These are phyloP conservation scores for Termitomyces sp. DNA, from an alignment of 768 basidiomycete species.

Conservation along the genomic window DNA sequence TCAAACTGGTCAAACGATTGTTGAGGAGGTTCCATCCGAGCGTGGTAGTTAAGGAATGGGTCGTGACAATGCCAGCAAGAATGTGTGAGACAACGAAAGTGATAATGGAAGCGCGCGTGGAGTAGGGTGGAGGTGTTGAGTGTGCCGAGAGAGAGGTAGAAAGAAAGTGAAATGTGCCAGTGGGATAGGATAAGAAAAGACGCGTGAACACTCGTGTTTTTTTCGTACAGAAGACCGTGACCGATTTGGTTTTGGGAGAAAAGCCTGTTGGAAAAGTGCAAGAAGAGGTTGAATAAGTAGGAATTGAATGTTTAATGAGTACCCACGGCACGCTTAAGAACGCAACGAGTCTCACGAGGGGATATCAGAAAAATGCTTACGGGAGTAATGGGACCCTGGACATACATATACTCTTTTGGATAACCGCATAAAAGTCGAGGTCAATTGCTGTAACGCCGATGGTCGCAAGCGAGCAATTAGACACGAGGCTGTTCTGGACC, in stretches of 20 bases:
- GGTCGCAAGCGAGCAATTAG: conserved; percentile 18
- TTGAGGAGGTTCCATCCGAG: conserved; percentile 21
- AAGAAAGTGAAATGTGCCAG: conserved; percentile 8
- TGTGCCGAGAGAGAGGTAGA: conserved; percentile 5
- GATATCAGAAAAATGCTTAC: conserved; percentile 19
- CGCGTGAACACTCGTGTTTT: background rate
- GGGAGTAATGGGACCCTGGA: conserved; percentile 14
- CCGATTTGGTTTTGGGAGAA: conserved; percentile 7
- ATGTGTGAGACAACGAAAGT: conserved; percentile 6
- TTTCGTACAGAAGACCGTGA: conserved; percentile 1
- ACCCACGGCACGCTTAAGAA: conserved; percentile 9
- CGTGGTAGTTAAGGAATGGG: conserved; percentile 6
- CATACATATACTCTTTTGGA: conserved; percentile 17
- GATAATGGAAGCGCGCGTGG: conserved; percentile 8
- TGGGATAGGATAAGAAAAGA: conserved; percentile 8
- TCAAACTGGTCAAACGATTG: conserved; percentile 33
- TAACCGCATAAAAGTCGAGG: conserved; percentile 15
- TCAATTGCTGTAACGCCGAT: conserved; percentile 16
- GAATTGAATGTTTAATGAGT: conserved; percentile 5
- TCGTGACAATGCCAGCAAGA: conserved; percentile 9
- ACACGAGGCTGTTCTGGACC: conserved; percentile 6
- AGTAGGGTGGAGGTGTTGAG: conserved; percentile 7
- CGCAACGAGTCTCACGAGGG: conserved; percentile 15
- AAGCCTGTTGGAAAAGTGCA: background rate
- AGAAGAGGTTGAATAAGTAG: conserved; percentile 15